Conservation (phyloP, 768 basidiomycete genomes). For the Dacryopinax spathularia region DNA sequence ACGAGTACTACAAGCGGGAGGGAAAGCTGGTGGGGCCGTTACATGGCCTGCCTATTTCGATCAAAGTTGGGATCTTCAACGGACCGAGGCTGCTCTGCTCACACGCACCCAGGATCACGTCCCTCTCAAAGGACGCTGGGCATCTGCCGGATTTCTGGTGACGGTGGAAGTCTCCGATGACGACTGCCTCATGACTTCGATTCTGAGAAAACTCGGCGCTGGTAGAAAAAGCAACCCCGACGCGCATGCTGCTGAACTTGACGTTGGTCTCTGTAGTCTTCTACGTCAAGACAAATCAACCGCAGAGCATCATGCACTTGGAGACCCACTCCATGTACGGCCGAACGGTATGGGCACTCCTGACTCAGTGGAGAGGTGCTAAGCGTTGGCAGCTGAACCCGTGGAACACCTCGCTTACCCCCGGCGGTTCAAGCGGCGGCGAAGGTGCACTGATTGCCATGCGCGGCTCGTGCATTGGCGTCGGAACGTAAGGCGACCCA, state of each 20-base stretch:
- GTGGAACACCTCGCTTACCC: neutral
- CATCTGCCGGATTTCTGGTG: neutral
- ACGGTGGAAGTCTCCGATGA: neutral
- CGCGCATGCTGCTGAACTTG: conserved; percentile 13
- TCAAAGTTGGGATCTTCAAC: neutral
- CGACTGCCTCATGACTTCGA: neutral
- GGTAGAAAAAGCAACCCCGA: neutral
- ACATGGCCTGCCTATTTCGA: conserved; percentile 1
- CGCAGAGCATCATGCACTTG: conserved; percentile 1
- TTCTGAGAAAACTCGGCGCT: neutral
- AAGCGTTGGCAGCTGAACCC: neutral
- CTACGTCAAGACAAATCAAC: conserved; percentile 4
- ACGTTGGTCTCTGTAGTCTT: conserved; percentile 17
- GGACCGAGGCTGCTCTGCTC: neutral
- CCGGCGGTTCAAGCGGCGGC: neutral
- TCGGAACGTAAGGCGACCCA: neutral
- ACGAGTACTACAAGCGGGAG: conserved; percentile 1
- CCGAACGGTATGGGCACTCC: conserved; percentile 5
- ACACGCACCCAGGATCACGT: neutral
- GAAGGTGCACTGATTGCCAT: conserved; percentile 2
- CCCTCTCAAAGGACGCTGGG: neutral
- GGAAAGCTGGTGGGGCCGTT: conserved; percentile 3
- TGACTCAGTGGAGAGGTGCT: neutral
- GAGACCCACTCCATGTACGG: conserved; percentile 11
- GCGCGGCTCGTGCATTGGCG: neutral